Evolutionary conservation across 345 rosid species (phyloP).

Genomic region (Citrus inodora): DNA sequence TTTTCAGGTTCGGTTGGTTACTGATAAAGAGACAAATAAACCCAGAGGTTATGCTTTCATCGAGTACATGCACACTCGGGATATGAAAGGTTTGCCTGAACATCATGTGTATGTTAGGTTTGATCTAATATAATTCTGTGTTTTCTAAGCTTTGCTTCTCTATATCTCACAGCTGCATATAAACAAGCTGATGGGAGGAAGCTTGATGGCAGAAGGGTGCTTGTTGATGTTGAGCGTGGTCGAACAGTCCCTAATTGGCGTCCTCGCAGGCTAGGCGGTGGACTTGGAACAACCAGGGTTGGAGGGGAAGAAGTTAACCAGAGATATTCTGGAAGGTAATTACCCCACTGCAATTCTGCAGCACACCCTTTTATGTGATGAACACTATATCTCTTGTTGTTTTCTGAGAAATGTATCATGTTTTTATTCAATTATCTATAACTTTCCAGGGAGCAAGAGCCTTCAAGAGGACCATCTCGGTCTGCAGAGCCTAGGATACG

Average conservation of each 20-base stretch:
- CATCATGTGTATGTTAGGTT: background rate
- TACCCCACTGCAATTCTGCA: background rate
- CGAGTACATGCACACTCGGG: conserved; percentile 90
- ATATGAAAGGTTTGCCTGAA: conserved; percentile 75
- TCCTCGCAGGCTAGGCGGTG: conserved; percentile 98
- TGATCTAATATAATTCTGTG: background rate
- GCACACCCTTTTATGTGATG: background rate
- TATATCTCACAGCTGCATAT: conserved; percentile 67
- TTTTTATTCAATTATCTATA: background rate
- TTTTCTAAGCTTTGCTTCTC: conserved; percentile 11
- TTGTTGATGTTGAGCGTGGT: conserved; percentile 98
- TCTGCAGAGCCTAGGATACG: conserved; percentile 85
- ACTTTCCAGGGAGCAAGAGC: conserved; percentile 61
- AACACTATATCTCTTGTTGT: background rate
- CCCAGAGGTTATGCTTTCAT: conserved; percentile 97
- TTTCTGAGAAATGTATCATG: background rate
- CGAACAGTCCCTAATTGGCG: conserved; percentile 99
- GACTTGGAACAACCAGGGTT: conserved; percentile 91
- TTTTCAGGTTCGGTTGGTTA: conserved; percentile 73
- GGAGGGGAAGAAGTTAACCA: conserved; percentile 78
- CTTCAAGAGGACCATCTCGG: conserved; percentile 48
- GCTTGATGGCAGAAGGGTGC: conserved; percentile 96
- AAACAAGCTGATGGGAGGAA: conserved; percentile 99
- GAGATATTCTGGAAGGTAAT: conserved; percentile 43
- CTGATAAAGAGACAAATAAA: conserved; percentile 70